Evolutionary conservation across 2,329 filamentous ascomycete genomes (phyloP), one percentile per base, ranked within the genome.

Genomic region (Trichoderma sp.): DNA sequence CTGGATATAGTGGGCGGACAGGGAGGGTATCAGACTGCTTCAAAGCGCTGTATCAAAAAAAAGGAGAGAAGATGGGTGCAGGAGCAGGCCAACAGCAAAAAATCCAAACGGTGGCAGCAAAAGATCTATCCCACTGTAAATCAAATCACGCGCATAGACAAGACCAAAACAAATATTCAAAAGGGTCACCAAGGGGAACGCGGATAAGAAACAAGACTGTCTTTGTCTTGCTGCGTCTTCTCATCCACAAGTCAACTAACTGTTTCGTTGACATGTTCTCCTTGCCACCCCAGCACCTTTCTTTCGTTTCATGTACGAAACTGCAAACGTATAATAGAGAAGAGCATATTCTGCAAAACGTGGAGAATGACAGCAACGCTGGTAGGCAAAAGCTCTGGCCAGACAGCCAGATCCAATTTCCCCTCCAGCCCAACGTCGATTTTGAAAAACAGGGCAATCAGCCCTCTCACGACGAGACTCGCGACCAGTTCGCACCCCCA

Each of bases 341-440:
- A 93, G 74, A 93, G 83, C 91, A 93, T 93, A 81, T 93, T 93
- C 84, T 93, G 91, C 83, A 93, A 81, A 68, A 93, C 91, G 79
- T 93, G 91, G 81, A 93, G 84, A 85, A 90, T 91, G 27, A 93
- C 91, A 27, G 89, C 90, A 24, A 92, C 89, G 73, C 89, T 90
- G 3, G 91, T 92, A 21, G 91, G 91, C 79, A 93, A 83, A 79
- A 93, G 83, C 84, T 93, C 91, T 2, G 91, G 91, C 90, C 91
- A 93, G 74, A 90, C 89, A 7, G 88, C 88, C 78, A 93, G 84
- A 82, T 93, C 91, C 76, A 89, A 84, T 83, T 89, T 91, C 31
- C 90, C 91, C 84, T 93, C 91, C 56, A 89, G 85, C 21, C 90
- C 91, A 68, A 93, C 90, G 78, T 91, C 89, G 67, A 93, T 88